Conservation (phyloP, 2,329 filamentous ascomycete genomes). For the Byssochlamys sp. region DNA sequence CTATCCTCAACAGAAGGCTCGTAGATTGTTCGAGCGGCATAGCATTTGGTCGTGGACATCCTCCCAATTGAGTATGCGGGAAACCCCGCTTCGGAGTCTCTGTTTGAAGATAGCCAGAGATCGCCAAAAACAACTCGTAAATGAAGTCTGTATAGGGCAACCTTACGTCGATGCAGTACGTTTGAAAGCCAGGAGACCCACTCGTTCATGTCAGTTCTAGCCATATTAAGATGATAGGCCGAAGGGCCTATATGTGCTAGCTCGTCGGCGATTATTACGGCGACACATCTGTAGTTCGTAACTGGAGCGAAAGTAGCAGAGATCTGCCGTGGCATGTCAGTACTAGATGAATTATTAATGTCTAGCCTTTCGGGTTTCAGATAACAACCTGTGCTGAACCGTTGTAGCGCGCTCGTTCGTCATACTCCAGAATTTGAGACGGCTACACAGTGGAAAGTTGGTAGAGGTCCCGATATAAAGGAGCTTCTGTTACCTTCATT, state of each 20-base stretch:
- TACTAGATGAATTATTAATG: background rate
- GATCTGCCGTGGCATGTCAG: background rate
- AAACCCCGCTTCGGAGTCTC: background rate
- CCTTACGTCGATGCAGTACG: background rate
- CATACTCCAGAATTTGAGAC: background rate
- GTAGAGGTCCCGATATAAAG: too few species aligned
- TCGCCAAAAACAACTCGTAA: background rate
- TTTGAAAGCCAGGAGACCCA: background rate
- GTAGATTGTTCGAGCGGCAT: too few species aligned
- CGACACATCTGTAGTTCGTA: background rate
- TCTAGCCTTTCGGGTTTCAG: background rate
- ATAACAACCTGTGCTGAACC: background rate
- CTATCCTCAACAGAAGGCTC: too few species aligned
- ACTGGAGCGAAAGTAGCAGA: background rate
- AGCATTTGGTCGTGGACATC: too few species aligned
- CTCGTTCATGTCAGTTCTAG: background rate
- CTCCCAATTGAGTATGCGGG: background rate
- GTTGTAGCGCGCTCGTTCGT: background rate
- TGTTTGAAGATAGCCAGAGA: background rate
- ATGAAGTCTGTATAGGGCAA: background rate
- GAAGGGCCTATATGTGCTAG: background rate
- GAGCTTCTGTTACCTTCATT: too few species aligned
- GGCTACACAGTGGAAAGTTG: too few species aligned
- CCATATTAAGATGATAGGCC: background rate
- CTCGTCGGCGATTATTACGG: background rate